phyloP scores from a whole-genome alignment of 202 grass and related monocot genomes.

The Setaria italica region DNA sequence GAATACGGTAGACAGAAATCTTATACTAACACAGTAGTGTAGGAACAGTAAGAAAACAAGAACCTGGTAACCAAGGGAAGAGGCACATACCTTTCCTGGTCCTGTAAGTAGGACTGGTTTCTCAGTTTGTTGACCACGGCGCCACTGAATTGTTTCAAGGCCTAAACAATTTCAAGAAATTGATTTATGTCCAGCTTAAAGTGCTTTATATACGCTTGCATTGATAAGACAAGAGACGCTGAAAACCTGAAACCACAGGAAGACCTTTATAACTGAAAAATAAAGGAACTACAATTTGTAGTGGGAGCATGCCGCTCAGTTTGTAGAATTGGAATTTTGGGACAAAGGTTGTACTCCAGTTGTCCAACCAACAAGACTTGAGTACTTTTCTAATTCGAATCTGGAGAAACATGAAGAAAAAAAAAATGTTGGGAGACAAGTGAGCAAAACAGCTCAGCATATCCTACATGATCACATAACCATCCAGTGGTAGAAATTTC shows the following conservation, averaged over 20 bases:
- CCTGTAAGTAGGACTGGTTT: constrained; percentile 86
- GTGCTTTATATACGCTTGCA: background rate
- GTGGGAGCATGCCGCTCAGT: background rate
- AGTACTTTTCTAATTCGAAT: background rate
- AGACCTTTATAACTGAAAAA: background rate
- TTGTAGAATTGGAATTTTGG: background rate
- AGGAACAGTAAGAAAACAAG: background rate
- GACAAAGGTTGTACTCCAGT: background rate
- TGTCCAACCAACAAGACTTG: background rate
- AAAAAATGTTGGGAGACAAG: background rate
- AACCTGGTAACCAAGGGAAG: background rate
- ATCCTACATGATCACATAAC: background rate
- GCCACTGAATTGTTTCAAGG: constrained; percentile 69
- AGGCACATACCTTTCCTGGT: constrained; percentile 73
- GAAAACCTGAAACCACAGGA: background rate
- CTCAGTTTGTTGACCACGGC: constrained; percentile 75
- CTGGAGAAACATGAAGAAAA: background rate
- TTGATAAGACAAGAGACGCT: background rate
- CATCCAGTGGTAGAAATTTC: background rate
- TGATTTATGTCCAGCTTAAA: background rate
- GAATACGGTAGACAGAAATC: constrained; percentile 17
- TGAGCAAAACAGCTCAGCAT: background rate
- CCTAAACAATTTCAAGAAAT: constrained; percentile 55
- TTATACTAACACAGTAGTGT: background rate
- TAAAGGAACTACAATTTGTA: background rate